Evolutionary conservation across 495 filamentous ascomycete species (phyloP).

Genomic region (Podospora comata): DNA sequence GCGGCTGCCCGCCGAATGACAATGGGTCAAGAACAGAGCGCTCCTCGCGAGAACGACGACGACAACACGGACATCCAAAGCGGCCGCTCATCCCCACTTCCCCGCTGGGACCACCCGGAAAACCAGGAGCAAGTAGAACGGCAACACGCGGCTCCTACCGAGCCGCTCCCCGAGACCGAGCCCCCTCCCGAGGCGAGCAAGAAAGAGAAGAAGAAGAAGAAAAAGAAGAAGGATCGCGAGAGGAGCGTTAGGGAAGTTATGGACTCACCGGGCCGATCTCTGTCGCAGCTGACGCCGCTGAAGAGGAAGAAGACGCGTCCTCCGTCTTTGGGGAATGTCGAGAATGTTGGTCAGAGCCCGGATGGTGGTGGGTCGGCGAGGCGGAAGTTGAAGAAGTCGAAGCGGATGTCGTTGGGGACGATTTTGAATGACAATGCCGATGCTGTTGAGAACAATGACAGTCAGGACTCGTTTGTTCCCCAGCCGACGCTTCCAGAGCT

Average conservation of each 20-base stretch:
- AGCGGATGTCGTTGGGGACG: no score
- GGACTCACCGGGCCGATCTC: neutral
- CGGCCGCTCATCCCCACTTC: neutral
- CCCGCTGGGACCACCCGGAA: neutral
- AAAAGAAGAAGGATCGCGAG: neutral
- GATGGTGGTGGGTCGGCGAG: neutral
- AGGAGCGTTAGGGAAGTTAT: neutral
- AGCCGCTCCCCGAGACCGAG: neutral
- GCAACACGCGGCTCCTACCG: no score
- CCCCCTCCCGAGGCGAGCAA: neutral
- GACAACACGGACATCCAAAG: neutral
- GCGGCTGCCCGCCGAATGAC: neutral
- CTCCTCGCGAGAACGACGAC: neutral
- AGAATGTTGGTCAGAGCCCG: neutral
- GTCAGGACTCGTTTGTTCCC: no score
- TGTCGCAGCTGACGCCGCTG: neutral
- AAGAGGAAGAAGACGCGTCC: neutral
- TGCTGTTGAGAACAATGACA: no score
- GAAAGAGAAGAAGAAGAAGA: neutral
- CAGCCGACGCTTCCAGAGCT: no score
- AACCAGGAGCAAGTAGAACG: neutral
- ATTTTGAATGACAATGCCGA: no score
- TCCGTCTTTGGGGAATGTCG: neutral
- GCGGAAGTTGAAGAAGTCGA: no score
- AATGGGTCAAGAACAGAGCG: neutral